Conservation (phyloP, 768 basidiomycete genomes). For the Phlebiopsis flavidoalba region DNA sequence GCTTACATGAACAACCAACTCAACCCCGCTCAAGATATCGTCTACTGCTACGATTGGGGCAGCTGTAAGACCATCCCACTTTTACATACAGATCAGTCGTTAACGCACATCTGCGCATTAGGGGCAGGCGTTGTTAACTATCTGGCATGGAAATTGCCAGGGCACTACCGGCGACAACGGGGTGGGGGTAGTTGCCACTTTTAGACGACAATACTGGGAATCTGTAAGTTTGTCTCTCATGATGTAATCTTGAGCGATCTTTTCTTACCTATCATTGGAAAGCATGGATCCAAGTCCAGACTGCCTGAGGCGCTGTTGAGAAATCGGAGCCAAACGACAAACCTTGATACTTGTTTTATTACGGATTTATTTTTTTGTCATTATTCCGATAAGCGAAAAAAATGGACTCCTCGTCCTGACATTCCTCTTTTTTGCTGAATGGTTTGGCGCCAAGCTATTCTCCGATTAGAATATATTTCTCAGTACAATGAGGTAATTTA, state of each 20-base stretch:
- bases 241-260: background rate
- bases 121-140: slow-evolving; percentile 3
- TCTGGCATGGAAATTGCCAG: background rate
- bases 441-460: too few relatives aligned
- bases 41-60: background rate
- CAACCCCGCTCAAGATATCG: background rate
- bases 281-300: background rate
- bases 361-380: too few relatives aligned
- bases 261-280: background rate
- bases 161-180: background rate
- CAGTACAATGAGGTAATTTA: too few relatives aligned
- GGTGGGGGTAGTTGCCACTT: background rate
- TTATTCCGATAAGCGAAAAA: too few relatives aligned
- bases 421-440: too few relatives aligned
- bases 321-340: background rate
- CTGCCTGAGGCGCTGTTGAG: background rate
- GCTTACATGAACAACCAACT: background rate
- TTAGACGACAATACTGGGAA: background rate
- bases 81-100: background rate
- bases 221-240: background rate
- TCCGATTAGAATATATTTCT: too few relatives aligned
- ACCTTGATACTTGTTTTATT: too few relatives aligned
- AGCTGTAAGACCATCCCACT: background rate
- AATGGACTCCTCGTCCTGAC: too few relatives aligned
- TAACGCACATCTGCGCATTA: background rate